Conservation (phyloP, 164 flowering plant genomes). For the Piper betle region DNA sequence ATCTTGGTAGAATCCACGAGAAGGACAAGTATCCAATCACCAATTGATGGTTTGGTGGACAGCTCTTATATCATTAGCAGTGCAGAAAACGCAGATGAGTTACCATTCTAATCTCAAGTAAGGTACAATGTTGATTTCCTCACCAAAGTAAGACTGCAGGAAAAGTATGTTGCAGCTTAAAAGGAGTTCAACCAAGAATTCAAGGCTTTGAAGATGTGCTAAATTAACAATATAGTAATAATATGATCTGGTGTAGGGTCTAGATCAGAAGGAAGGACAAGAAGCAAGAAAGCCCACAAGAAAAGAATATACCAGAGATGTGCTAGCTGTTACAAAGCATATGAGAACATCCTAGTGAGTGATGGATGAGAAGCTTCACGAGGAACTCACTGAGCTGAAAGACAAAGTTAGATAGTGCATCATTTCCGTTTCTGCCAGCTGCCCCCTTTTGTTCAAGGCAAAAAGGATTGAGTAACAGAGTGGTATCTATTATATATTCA, state of each 20-base stretch:
- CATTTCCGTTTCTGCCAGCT: background rate
- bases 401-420: background rate
- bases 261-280: background rate
- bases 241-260: background rate
- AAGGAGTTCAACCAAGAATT: background rate
- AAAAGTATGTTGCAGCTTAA: background rate
- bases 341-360: background rate
- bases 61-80: background rate
- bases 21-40: background rate
- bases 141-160: background rate
- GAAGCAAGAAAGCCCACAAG: background rate
- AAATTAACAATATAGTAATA: no score
- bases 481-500: no score
- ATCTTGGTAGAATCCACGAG: background rate
- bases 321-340: background rate
- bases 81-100: background rate
- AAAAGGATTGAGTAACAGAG: background rate
- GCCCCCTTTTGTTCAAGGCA: background rate
- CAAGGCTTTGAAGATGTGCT: no score
- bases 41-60: background rate
- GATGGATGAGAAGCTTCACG: background rate
- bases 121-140: background rate
- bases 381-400: background rate
- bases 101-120: background rate
- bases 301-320: background rate